phyloP scores from a whole-genome alignment of 192 early-diverging fungal genomes.

The Pilaira anomala region DNA sequence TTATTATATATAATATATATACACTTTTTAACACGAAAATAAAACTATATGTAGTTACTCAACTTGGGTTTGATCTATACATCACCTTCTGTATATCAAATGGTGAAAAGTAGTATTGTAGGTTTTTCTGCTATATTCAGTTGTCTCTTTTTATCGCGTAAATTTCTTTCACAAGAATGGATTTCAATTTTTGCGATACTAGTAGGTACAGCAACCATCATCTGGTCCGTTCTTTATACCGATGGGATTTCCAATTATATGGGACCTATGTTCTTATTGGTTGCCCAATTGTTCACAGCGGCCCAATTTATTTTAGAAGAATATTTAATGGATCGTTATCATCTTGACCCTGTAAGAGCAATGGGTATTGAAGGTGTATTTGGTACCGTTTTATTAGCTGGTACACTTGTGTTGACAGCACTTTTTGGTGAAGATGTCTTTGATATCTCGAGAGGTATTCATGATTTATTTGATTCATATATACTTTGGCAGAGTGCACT shows the following conservation, averaged over 20 bases:
- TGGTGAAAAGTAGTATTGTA: slow-evolving; percentile 31
- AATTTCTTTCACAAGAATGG: slow-evolving; percentile 22
- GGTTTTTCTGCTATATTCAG: slow-evolving; percentile 28
- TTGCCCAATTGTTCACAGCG: slow-evolving; percentile 23
- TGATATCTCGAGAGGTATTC: slow-evolving; percentile 17
- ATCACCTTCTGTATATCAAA: slow-evolving; percentile 29
- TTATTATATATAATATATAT: background rate
- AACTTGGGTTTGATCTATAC: slow-evolving; percentile 30
- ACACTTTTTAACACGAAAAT: background rate
- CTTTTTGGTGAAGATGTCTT: slow-evolving; percentile 7
- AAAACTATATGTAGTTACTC: slow-evolving; percentile 8
- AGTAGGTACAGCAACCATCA: slow-evolving; percentile 11
- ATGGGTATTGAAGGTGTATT: slow-evolving; percentile 33
- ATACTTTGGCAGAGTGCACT: slow-evolving; percentile 24
- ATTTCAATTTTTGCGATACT: slow-evolving; percentile 12
- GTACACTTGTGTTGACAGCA: slow-evolving; percentile 4
- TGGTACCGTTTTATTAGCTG: slow-evolving; percentile 19
- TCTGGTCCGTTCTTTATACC: background rate
- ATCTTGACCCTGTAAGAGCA: slow-evolving; percentile 26
- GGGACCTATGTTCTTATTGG: slow-evolving; percentile 19
- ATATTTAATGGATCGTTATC: slow-evolving; percentile 27
- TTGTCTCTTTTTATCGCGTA: slow-evolving; percentile 23
- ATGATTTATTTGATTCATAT: background rate
- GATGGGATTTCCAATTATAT: background rate
- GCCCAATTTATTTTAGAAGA: slow-evolving; percentile 29